Evolutionary conservation across 1,284 basidiomycete genomes (phyloP), one percentile per base, ranked within the genome.

Genomic region (Golubevia sp.): DNA sequence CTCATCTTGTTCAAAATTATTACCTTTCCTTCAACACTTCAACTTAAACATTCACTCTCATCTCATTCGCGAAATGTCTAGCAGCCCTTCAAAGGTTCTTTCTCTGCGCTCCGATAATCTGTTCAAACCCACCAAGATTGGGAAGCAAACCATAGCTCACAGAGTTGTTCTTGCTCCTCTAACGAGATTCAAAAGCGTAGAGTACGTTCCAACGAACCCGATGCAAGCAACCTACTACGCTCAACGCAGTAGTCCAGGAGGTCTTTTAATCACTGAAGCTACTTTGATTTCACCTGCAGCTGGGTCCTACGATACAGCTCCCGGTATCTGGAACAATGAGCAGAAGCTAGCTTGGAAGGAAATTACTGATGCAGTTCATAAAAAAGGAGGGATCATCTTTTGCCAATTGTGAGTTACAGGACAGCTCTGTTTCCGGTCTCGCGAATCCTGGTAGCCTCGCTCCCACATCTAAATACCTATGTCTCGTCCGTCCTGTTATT

Each of bases 281-380:
- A 15, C 70, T 68, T 5, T 62, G 53, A 2, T 25, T 15, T 2
- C 60, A n/a, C 24, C 53, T 26, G 18, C 38, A n/a, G 54, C n/a
- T 11, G 59, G 30, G 2, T 38, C 18, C n/a, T 56, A 30, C n/a
- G 26, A 53, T 2, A 48, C 8, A 26, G 86, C 85, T 4, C 86
- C 86, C 30, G 86, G 86, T 0, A 82, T 86, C 38, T 86, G 85
- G 84, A 77, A 66, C 51, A 59, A 83, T 52, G 84, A 84, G 44
- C 86, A 86, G 61, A 74, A 84, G 2, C 60, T 59, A 11, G 85
- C 64, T 2, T 86, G 86, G 85, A 86, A 85, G 65, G 85, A 84
- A 52, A 76, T 85, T 51, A 78, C 74, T 6, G 76, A 86, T 34
- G 80, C 74, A 1, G 85, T 86, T 11, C 86, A 86, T 60, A 67